Conservation (phyloP, 2,329 filamentous ascomycete species). For the Coniella vitis region DNA sequence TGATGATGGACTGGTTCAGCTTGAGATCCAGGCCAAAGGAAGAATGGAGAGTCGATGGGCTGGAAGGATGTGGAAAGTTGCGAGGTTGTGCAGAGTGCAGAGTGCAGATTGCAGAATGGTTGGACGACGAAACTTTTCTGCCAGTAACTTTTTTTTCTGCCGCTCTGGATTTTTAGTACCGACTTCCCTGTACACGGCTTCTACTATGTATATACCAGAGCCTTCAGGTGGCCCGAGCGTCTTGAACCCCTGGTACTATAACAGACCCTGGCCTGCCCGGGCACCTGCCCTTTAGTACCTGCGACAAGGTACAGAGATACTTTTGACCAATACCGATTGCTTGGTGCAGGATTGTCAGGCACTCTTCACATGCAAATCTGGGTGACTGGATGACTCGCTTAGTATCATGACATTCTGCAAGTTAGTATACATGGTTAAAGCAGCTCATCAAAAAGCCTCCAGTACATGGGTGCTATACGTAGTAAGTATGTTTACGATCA, state of each 20-base stretch:
- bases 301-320: not conserved
- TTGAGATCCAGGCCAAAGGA: no score
- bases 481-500: no score
- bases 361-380: conserved; percentile 1
- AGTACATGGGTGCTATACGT: no score
- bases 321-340: no score
- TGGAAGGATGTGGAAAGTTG: not conserved
- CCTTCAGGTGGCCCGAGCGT: not conserved
- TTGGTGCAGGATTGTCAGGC: no score
- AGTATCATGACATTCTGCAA: no score
- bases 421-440: no score
- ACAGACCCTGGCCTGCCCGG: not conserved
- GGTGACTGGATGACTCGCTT: no score
- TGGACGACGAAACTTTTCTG: conserved; percentile 11
- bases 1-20: no score
- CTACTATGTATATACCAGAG: no score
- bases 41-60: not conserved
- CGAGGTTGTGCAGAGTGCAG: not conserved
- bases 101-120: not conserved
- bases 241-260: not conserved
- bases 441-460: no score
- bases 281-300: no score
- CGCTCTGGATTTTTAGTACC: conserved; percentile 9
- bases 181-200: conserved; percentile 2
- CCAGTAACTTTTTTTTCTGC: conserved; percentile 20